Evolutionary conservation across 1,139 yeast genomes (phyloP).

Genomic region (Yamadazyma oceani): DNA sequence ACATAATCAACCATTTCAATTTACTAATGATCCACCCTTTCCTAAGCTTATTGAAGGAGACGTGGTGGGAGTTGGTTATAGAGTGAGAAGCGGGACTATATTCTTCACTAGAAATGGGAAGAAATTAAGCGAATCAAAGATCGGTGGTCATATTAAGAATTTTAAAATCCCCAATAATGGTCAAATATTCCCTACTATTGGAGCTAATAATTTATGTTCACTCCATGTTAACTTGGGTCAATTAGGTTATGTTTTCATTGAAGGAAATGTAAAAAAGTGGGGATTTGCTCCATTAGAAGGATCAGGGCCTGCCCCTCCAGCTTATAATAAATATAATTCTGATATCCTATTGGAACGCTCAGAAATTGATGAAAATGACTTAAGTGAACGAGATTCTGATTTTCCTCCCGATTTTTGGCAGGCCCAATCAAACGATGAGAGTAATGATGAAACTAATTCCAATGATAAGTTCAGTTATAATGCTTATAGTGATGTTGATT

Average conservation of each 20-base stretch:
- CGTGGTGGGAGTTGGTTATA: constrained; percentile 66
- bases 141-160: constrained; percentile 67
- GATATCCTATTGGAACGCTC: constrained; percentile 56
- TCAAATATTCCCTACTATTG: constrained; percentile 51
- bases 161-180: constrained; percentile 39
- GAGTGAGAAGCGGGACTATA: constrained; percentile 59
- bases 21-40: constrained; percentile 39
- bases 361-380: constrained; percentile 53
- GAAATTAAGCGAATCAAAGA: constrained; percentile 60
- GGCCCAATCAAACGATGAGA: constrained; percentile 21
- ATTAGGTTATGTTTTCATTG: constrained; percentile 57
- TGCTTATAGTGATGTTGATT: constrained; percentile 37
- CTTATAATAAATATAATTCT: constrained; percentile 53
- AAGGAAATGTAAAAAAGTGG: constrained; percentile 63
- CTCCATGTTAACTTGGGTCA: constrained; percentile 59
- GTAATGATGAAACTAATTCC: constrained; percentile 14
- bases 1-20: constrained; percentile 50
- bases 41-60: constrained; percentile 57
- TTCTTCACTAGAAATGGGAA: constrained; percentile 73
- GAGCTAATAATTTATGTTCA: constrained; percentile 53
- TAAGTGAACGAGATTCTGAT: constrained; percentile 47
- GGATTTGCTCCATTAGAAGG: constrained; percentile 66
- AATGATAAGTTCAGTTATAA: constrained; percentile 42
- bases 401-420: constrained; percentile 61
- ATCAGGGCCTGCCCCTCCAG: constrained; percentile 62